Conservation (phyloP, 352 stramenopile genomes). For the Thraustotheca clavata region DNA sequence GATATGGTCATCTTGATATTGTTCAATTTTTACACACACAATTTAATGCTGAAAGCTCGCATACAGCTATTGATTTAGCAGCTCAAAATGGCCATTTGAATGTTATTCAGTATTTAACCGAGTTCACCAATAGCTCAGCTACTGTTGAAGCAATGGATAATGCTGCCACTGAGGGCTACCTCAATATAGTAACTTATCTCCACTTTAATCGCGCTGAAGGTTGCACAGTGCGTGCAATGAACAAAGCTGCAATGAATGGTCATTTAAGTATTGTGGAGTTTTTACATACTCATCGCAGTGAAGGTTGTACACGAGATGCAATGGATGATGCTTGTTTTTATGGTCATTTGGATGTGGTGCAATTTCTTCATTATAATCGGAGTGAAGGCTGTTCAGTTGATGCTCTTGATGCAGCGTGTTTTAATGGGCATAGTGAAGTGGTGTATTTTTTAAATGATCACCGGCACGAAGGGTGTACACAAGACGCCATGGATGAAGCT, state of each 20-base stretch:
- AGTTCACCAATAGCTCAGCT: neutral
- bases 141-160: neutral
- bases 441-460: constrained; percentile 32
- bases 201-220: constrained; percentile 28
- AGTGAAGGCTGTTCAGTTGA: constrained; percentile 29
- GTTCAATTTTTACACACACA: constrained; percentile 6
- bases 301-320: constrained; percentile 32
- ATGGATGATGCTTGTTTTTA: constrained; percentile 15
- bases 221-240: constrained; percentile 29
- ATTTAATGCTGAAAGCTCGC: neutral
- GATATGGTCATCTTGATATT: constrained; percentile 11
- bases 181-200: constrained; percentile 31
- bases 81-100: constrained; percentile 8
- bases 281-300: constrained; percentile 27
- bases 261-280: constrained; percentile 30
- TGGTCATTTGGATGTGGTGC: constrained; percentile 33
- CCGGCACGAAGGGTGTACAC: constrained; percentile 27
- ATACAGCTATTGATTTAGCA: neutral
- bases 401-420: constrained; percentile 32
- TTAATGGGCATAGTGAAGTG: constrained; percentile 26
- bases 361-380: constrained; percentile 52
- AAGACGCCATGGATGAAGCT: constrained; percentile 6
- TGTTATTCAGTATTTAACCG: neutral
- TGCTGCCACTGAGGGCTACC: constrained; percentile 23
- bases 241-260: constrained; percentile 29